These are phyloP conservation scores for Noccaea caerulescens DNA, from an alignment of 345 rosid species.

Conservation along the genomic window DNA sequence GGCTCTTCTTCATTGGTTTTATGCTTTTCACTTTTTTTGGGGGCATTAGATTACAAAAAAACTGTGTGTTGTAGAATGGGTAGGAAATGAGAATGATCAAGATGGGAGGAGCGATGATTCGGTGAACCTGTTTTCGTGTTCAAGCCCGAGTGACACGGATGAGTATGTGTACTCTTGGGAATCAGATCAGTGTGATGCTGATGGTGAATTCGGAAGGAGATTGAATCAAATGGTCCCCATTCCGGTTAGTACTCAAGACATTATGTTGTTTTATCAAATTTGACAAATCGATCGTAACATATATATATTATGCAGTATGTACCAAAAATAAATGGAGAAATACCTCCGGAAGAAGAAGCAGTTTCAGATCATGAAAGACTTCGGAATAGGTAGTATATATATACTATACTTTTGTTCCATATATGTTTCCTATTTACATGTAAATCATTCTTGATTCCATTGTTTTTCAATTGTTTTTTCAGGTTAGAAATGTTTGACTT, in stretches of 20 bases:
- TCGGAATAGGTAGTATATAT: slow-evolving; percentile 58
- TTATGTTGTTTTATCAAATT: neutral
- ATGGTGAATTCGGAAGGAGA: slow-evolving; percentile 79
- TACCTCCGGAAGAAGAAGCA: slow-evolving; percentile 91
- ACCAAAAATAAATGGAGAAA: slow-evolving; percentile 92
- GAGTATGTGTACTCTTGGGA: slow-evolving; percentile 68
- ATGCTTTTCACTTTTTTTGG: neutral
- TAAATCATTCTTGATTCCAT: slow-evolving; percentile 19
- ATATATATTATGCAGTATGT: slow-evolving; percentile 60
- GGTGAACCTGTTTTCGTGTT: slow-evolving; percentile 57
- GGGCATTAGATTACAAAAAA: slow-evolving; percentile 6
- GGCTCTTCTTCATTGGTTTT: slow-evolving; percentile 10
- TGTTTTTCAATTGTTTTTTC: neutral
- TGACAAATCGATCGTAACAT: neutral
- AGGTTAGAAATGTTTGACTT: slow-evolving; percentile 45
- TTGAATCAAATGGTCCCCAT: slow-evolving; percentile 80
- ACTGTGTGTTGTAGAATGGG: slow-evolving; percentile 35
- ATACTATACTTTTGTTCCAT: slow-evolving; percentile 3
- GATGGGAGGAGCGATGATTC: slow-evolving; percentile 60
- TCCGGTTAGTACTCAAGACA: slow-evolving; percentile 55
- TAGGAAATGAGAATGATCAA: slow-evolving; percentile 60
- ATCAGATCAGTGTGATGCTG: slow-evolving; percentile 59
- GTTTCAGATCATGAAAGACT: slow-evolving; percentile 94
- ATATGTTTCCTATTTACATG: neutral
- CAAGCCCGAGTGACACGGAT: slow-evolving; percentile 65